Evolutionary conservation across 257 asterid genomes (phyloP).

Genomic region (Solanum chiquidenum): DNA sequence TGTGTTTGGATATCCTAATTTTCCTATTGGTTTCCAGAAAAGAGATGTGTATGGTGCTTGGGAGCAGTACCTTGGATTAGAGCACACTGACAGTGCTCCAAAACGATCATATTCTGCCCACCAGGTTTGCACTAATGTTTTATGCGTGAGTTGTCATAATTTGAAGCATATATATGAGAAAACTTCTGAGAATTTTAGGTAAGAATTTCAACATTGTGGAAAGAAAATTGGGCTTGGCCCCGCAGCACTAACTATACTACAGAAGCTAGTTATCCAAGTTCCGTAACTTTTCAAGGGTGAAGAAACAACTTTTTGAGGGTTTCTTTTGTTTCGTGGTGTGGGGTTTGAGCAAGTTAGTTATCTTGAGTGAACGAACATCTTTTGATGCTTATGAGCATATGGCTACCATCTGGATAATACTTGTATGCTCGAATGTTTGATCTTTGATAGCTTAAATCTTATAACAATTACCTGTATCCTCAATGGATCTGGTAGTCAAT

Average conservation of each 20-base stretch:
- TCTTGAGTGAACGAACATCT: neutral
- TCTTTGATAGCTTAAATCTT: neutral
- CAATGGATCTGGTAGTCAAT: neutral
- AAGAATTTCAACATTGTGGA: neutral
- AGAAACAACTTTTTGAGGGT: neutral
- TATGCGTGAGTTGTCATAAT: neutral
- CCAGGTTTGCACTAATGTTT: constrained; percentile 29
- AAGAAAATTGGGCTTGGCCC: neutral
- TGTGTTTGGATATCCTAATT: constrained; percentile 2
- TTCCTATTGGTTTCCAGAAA: constrained; percentile 26
- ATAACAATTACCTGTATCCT: neutral
- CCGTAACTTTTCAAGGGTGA: neutral
- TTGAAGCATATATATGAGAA: neutral
- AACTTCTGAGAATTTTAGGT: neutral
- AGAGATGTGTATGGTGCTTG: constrained; percentile 66
- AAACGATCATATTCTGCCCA: constrained; percentile 46
- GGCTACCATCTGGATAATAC: neutral
- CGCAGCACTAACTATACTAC: neutral
- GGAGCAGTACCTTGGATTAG: constrained; percentile 69
- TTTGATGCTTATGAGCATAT: neutral
- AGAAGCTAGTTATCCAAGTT: neutral
- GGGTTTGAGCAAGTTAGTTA: neutral
- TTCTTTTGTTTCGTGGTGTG: neutral
- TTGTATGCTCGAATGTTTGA: neutral
- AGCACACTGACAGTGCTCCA: constrained; percentile 62